These are phyloP conservation scores for Trichoderma asperellum DNA, from an alignment of 2,329 filamentous ascomycete species.

Conservation along the genomic window DNA sequence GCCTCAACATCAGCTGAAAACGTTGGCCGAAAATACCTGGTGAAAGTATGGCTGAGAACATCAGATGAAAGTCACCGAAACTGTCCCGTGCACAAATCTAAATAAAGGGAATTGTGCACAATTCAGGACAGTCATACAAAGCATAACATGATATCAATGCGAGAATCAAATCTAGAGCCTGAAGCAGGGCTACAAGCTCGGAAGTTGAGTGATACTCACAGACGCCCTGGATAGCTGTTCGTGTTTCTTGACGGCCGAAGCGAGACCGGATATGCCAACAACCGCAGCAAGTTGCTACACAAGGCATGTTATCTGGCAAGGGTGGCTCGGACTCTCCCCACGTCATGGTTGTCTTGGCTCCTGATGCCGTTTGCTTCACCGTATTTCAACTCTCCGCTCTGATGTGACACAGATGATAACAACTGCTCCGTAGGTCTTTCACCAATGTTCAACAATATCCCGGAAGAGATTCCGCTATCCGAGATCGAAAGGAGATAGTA, in stretches of 20 bases:
- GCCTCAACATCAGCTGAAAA: neutral
- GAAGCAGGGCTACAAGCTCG: neutral
- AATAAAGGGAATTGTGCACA: neutral
- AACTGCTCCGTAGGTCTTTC: neutral
- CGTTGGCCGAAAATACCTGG: no score
- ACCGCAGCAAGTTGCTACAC: constrained; percentile 7
- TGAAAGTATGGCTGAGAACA: neutral
- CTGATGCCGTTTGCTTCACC: constrained; percentile 15
- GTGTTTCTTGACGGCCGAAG: neutral
- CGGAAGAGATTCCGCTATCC: neutral
- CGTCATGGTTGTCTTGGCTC: neutral
- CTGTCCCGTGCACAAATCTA: neutral
- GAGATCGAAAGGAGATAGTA: no score
- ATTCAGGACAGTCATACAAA: neutral
- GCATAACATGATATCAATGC: neutral
- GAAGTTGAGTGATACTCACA: neutral
- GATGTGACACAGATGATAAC: constrained; percentile 22
- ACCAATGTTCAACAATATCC: neutral
- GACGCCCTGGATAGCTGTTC: neutral
- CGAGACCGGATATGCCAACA: constrained; percentile 12
- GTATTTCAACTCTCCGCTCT: constrained; percentile 24
- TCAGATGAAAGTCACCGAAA: neutral
- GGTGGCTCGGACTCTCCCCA: constrained; percentile 22
- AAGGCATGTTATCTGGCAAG: constrained; percentile 10
- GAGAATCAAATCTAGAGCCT: neutral